Conservation (phyloP, 768 basidiomycete species). For the Boletus patriciae region DNA sequence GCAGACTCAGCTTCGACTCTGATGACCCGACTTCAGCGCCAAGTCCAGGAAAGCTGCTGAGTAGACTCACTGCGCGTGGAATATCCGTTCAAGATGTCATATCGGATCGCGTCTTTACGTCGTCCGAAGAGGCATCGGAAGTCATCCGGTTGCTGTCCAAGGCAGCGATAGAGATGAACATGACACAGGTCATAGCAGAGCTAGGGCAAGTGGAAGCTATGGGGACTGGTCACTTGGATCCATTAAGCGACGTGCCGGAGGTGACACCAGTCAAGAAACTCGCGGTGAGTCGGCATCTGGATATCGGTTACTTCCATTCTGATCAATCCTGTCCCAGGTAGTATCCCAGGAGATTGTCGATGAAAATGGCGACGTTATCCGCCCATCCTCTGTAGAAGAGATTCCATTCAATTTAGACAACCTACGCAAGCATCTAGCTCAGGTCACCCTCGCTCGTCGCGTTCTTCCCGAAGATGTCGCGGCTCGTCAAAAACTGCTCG, state of each 20-base stretch:
- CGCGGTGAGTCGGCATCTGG: slow-evolving; percentile 30
- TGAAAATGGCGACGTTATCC: slow-evolving; percentile 20
- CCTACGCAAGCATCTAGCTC: slow-evolving; percentile 66
- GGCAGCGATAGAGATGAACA: slow-evolving; percentile 57
- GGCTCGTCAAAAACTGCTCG: slow-evolving; percentile 77
- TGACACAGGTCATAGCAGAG: slow-evolving; percentile 50
- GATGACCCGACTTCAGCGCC: slow-evolving; percentile 16
- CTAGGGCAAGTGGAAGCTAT: slow-evolving; percentile 55
- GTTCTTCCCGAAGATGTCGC: slow-evolving; percentile 66
- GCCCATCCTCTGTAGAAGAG: slow-evolving; percentile 30
- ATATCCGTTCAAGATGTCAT: slow-evolving; percentile 54
- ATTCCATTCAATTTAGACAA: slow-evolving; percentile 76
- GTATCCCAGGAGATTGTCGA: slow-evolving; percentile 20
- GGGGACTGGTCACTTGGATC: slow-evolving; percentile 41
- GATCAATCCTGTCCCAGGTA: slow-evolving; percentile 9
- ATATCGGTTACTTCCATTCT: neutral
- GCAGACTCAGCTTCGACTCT: slow-evolving; percentile 42
- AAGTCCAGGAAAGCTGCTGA: slow-evolving; percentile 38
- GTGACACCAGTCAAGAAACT: slow-evolving; percentile 58
- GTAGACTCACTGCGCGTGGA: slow-evolving; percentile 46
- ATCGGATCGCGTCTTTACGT: slow-evolving; percentile 54
- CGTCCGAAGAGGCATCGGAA: slow-evolving; percentile 54
- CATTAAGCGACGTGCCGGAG: slow-evolving; percentile 56
- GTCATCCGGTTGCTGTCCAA: slow-evolving; percentile 57
- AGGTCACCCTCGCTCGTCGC: slow-evolving; percentile 61